Percentiles rank a stretch among this genome's conserved stretches.
phyloP scores from a whole-genome alignment of 129 eudicot species.

The Lonicera japonica region DNA sequence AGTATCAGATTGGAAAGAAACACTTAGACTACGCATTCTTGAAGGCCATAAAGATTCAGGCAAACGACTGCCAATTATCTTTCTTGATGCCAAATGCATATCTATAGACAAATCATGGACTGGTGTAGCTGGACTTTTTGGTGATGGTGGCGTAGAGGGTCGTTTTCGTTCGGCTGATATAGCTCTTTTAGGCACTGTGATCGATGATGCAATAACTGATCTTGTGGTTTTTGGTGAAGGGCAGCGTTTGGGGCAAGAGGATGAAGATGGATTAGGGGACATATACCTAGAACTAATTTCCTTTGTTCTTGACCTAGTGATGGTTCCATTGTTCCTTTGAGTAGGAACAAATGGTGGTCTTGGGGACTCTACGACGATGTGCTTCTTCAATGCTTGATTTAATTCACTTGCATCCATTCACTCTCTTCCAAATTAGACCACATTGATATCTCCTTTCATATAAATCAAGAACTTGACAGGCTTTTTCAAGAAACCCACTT shows the following conservation, averaged over 20 bases:
- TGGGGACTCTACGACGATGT: conserved; percentile 27
- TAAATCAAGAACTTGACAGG: conserved; percentile 21
- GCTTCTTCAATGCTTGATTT: conserved; percentile 44
- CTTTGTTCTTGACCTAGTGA: conserved; percentile 40
- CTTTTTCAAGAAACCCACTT: conserved; percentile 13
- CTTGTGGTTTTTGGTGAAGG: conserved; percentile 68
- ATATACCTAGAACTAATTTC: conserved; percentile 70
- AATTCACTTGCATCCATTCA: conserved; percentile 85
- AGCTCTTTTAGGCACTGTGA: conserved; percentile 49
- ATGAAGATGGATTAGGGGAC: conserved; percentile 50
- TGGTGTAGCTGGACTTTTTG: conserved; percentile 59
- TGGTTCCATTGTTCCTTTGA: conserved; percentile 62
- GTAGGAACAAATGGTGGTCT: conserved; percentile 31
- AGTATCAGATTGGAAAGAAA: conserved; percentile 74
- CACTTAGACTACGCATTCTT: conserved; percentile 82
- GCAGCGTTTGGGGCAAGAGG: conserved; percentile 45
- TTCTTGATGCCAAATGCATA: conserved; percentile 48
- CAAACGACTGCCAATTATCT: conserved; percentile 34
- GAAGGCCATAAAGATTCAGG: conserved; percentile 94
- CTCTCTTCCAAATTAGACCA: conserved; percentile 53
- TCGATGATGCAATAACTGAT: conserved; percentile 31
- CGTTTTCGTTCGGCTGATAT: conserved; percentile 69
- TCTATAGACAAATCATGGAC: conserved; percentile 51
- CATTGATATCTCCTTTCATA: conserved; percentile 47
- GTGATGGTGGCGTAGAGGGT: conserved; percentile 50